A percentile compares a stretch with the other conserved stretches of the same genome.
Conservation (phyloP, 176 grass and related monocot genomes). For the Zoysia japonica region DNA sequence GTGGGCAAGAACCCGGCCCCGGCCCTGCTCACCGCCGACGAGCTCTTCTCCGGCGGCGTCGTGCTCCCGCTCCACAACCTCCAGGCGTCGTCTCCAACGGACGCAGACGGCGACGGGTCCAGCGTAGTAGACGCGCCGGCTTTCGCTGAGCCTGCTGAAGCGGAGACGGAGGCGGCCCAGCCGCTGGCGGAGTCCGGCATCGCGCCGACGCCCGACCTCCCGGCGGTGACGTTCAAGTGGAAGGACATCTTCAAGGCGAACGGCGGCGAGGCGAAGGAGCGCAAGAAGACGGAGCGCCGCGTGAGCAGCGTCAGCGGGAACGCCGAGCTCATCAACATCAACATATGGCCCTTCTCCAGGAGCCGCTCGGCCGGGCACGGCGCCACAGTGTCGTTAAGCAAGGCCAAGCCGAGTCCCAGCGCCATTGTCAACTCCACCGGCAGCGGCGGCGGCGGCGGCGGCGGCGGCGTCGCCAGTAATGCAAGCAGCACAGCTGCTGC, state of each 20-base stretch:
- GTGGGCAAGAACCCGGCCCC: constrained; percentile 60
- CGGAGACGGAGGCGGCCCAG: neutral
- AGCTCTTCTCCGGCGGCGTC: constrained; percentile 95
- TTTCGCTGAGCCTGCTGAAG: neutral
- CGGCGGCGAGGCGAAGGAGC: constrained; percentile 50
- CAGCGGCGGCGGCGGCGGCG: neutral
- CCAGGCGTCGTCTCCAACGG: neutral
- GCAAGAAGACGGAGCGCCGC: constrained; percentile 56
- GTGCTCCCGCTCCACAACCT: constrained; percentile 85
- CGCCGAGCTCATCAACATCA: constrained; percentile 92
- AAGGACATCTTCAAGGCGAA: constrained; percentile 68
- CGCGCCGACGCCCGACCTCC: constrained; percentile 49
- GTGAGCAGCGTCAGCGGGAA: constrained; percentile 56
- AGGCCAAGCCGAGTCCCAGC: constrained; percentile 21
- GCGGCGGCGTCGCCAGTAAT: neutral
- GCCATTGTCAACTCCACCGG: neutral
- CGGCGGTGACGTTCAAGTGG: constrained; percentile 63
- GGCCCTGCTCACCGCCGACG: constrained; percentile 78
- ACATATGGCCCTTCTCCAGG: constrained; percentile 92
- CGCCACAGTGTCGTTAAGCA: neutral
- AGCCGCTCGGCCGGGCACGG: constrained; percentile 87
- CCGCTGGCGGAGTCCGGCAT: constrained; percentile 34
- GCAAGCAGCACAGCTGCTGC: neutral
- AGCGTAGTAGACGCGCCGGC: neutral
- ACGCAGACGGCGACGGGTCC: neutral